These are phyloP conservation scores for Diaporthe sp. DNA, from an alignment of 2,329 filamentous ascomycete species.

Conservation along the genomic window DNA sequence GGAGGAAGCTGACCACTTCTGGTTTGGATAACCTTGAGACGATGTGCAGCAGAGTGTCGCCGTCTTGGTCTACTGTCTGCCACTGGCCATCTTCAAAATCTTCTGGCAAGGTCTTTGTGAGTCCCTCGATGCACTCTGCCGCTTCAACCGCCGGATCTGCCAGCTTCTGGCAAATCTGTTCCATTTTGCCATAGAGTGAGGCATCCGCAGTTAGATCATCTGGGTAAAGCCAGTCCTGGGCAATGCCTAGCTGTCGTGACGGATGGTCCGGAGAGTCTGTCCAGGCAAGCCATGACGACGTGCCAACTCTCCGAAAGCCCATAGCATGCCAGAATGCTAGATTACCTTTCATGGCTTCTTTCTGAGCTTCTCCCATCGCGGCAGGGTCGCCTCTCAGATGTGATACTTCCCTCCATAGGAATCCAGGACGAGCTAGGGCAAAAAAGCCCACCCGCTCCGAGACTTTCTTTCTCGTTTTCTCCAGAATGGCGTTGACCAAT, in stretches of 20 bases:
- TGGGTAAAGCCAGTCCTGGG: neutral
- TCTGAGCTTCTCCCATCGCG: neutral
- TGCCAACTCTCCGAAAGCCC: slow-evolving; percentile 51
- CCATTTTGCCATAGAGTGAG: neutral
- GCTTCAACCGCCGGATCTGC: neutral
- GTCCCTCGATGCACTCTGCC: neutral
- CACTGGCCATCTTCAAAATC: neutral
- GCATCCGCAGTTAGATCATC: neutral
- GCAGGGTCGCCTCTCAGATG: neutral
- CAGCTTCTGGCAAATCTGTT: neutral
- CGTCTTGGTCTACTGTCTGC: neutral
- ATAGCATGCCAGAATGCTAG: slow-evolving; percentile 47
- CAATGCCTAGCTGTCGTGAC: slow-evolving; percentile 11
- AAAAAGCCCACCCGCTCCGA: slow-evolving; percentile 39
- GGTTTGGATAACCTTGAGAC: neutral
- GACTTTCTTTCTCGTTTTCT: slow-evolving; percentile 42
- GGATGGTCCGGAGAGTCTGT: slow-evolving; percentile 38
- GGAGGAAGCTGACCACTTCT: neutral
- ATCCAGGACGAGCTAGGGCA: slow-evolving; percentile 42
- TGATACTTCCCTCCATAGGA: neutral
- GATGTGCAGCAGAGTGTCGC: neutral
- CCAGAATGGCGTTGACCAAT: slow-evolving; percentile 49
- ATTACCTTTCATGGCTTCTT: slow-evolving; percentile 37
- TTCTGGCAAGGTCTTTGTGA: neutral
- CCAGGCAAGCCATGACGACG: slow-evolving; percentile 49